phyloP scores from a whole-genome alignment of 495 filamentous ascomycete genomes.

The Penicillium maclennaniae region DNA sequence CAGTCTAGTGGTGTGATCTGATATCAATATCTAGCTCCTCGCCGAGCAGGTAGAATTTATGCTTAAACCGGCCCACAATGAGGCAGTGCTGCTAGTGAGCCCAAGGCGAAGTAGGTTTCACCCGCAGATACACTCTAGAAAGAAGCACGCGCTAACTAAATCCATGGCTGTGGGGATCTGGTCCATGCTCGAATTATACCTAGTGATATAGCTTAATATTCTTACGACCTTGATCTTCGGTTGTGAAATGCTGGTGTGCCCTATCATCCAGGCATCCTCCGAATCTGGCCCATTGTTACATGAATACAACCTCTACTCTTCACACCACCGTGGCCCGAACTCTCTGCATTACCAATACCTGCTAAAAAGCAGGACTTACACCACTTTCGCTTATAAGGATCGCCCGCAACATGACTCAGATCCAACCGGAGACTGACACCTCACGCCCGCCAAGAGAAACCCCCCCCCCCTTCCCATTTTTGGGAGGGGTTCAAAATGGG shows the following conservation, averaged over 20 bases:
- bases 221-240: too few relatives aligned
- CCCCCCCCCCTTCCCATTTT: too few relatives aligned
- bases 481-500: too few relatives aligned
- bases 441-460: background rate
- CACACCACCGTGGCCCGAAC: too few relatives aligned
- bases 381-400: background rate
- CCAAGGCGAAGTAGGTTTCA: constrained; percentile 5
- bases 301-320: background rate
- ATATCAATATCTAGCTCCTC: constrained; percentile 11
- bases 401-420: background rate
- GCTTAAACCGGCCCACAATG: constrained; percentile 19
- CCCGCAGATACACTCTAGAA: background rate
- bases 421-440: background rate
- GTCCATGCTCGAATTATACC: background rate
- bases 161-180: background rate
- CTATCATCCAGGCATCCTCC: too few relatives aligned
- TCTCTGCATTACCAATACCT: background rate
- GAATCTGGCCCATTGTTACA: background rate
- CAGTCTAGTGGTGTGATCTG: constrained; percentile 7
- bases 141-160: background rate
- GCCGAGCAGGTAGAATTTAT: constrained; percentile 16
- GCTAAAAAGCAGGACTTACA: background rate
- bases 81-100: constrained; percentile 18
- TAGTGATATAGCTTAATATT: background rate
- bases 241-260: too few relatives aligned